These are phyloP conservation scores for Crithidia brevicula DNA, from an alignment of 208 protist genomes.

Conservation along the genomic window DNA sequence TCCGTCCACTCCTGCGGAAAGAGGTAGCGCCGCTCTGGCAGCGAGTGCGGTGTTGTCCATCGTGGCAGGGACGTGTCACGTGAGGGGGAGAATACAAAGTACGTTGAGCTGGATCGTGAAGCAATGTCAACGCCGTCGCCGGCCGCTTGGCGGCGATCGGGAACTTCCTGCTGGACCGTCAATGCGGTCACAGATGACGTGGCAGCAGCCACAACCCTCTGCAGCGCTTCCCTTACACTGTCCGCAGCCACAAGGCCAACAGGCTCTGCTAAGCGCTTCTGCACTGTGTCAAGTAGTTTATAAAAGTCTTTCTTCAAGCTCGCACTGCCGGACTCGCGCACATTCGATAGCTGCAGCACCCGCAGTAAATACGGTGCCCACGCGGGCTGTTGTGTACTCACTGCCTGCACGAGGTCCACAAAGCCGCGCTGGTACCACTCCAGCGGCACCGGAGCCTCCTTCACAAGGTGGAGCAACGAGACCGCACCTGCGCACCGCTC, in stretches of 20 bases:
- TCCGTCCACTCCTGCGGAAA: conserved; percentile 52
- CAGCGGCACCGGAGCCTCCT: conserved; percentile 44
- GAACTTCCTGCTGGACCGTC: not conserved
- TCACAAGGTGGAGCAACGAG: conserved; percentile 31
- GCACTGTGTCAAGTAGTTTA: conserved; percentile 37
- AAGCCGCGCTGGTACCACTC: conserved; percentile 59
- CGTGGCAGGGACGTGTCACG: conserved; percentile 32
- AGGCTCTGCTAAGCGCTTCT: no score
- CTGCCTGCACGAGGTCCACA: conserved; percentile 26
- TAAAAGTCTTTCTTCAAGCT: conserved; percentile 56
- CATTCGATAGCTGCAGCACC: conserved; percentile 52
- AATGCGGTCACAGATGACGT: conserved; percentile 3
- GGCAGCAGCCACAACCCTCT: not conserved
- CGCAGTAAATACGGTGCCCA: conserved; percentile 45
- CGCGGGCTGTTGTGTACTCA: conserved; percentile 6
- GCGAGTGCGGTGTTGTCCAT: conserved; percentile 32
- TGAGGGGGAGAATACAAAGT: conserved; percentile 37
- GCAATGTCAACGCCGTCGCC: not conserved
- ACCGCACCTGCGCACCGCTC: conserved; percentile 27
- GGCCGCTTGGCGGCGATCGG: not conserved
- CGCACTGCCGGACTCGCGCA: conserved; percentile 31
- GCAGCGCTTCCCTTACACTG: not conserved
- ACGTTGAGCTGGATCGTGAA: not conserved
- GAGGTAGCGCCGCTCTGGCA: conserved; percentile 40
- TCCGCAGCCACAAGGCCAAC: no score